Evolutionary conservation across 805 yeast genomes (phyloP).

Genomic region (Phaffomyces antillensis): DNA sequence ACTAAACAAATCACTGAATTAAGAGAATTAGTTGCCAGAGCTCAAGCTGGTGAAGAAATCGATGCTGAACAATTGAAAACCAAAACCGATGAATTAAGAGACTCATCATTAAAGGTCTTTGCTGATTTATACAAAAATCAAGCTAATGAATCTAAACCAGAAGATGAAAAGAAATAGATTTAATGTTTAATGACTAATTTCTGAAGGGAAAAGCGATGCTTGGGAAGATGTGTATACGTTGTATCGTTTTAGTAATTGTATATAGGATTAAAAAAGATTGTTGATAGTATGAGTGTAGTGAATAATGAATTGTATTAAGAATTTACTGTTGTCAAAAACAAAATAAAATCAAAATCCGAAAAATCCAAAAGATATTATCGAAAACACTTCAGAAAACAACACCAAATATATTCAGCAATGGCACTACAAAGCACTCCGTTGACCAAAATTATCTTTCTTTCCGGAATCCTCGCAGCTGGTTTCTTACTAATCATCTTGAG

Average conservation of each 20-base stretch:
- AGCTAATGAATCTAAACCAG: slow-evolving; percentile 21
- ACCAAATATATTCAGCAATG: neutral
- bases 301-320: too few species aligned
- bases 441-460: slow-evolving; percentile 68
- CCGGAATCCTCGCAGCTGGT: slow-evolving; percentile 80
- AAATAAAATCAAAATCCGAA: neutral
- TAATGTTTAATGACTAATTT: slow-evolving; percentile 3
- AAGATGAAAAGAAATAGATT: slow-evolving; percentile 17
- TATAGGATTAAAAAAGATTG: slow-evolving; percentile 5
- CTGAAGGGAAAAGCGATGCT: neutral
- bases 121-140: slow-evolving; percentile 35
- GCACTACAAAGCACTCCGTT: slow-evolving; percentile 43
- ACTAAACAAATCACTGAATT: slow-evolving; percentile 35
- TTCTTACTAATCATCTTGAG: slow-evolving; percentile 82
- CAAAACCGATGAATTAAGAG: slow-evolving; percentile 77
- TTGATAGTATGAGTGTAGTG: neutral
- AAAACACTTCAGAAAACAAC: neutral
- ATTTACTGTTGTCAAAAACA: too few species aligned
- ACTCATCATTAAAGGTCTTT: slow-evolving; percentile 69
- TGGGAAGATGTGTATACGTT: slow-evolving; percentile 1
- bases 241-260: slow-evolving; percentile 3
- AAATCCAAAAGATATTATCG: neutral
- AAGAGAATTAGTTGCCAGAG: slow-evolving; percentile 70
- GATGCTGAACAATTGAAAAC: slow-evolving; percentile 59
- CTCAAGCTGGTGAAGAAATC: slow-evolving; percentile 55